Base-by-base conservation (phyloP, 352 stramenopile genomes). In the Phytophthora foliorum region DNA sequence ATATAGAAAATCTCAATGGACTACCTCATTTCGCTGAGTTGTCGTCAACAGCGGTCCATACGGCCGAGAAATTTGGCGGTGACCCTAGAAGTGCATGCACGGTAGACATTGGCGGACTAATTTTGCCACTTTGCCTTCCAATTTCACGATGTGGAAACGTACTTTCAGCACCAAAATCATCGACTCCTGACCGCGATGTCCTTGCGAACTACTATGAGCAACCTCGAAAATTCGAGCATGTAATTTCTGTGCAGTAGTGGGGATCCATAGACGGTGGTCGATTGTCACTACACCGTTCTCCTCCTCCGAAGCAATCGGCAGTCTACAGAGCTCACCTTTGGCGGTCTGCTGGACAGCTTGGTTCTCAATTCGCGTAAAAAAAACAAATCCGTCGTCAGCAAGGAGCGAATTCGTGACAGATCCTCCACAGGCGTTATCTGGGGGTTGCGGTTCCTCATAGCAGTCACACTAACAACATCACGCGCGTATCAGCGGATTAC, bases 41-140 rank as follows among this genome's bases (percentile, higher is more conserved):
- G n/a, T n/a, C n/a, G n/a, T n/a, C n/a, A n/a, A n/a, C n/a, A 32
- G 24, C 6, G 57, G 32, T 3, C 48, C 46, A 21, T 54, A 66
- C n/a, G 46, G 48, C 6, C 57, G 46, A 34, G 57, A 48, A 57
- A 66, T 38, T 0, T 45, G 10, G 49, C 44, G 52, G 8, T 10
- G 31, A 17, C 52, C 52, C 34, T 69, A 63, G 0, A 63, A 22
- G n/a, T 69, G 52, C 13, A 53, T 66, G 24, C 57, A 66, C 0
- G 58, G 22, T 14, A 66, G n/a, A 9, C 45, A 66, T 22, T 59
- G 17, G 24, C 52, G 36, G 25, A 32, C 17, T 19, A 57, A 57
- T 32, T 57, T 57, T 6, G 17, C 50, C 31, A 48, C 34, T 34
- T 49, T 59, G 0, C 27, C 36, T 1, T 21, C 44, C 6, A 63